Base-by-base conservation (phyloP, 164 flowering plant genomes). In the Vitis riparia region DNA sequence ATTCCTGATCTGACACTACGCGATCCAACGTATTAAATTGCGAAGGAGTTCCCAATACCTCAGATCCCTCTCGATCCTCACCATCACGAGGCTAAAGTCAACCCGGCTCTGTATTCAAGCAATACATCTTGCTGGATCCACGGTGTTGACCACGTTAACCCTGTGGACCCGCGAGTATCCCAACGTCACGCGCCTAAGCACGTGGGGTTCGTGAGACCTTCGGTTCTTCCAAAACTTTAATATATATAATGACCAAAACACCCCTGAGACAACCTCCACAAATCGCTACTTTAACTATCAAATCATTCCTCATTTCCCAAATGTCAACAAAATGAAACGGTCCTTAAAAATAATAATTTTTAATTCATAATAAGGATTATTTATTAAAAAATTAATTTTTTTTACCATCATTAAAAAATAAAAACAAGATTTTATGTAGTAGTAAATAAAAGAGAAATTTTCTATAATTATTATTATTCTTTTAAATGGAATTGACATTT, bases 81-180 rank as follows among this genome's bases (percentile, higher is more conserved):
- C 1, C 44, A 5, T 37, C 44, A 10, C 12, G 48, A 12, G 47
- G 47, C n/a, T 14, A 13, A 70, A 62, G 73, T 62, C 73, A 70
- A 62, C 61, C 4, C 37, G 30, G 47, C 70, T 56, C 52, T 37
- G 62, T 37, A 44, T 51, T n/a, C 57, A 9, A 66, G 10, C 44
- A 37, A 29, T 6, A 29, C 16, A 9, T 1, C 9, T 12, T 7
- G 14, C 17, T 12, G 19, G n/a, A 13, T 61, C 60, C 51, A 3
- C 62, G 70, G 16, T 55, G 72, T 50, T 74, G 77, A 68, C 77
- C 69, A 67, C 49, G 19, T 29, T 32, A 48, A 23, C 62, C 68
- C 29, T 17, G 63, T 48, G 63, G 56, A 73, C 76, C 66, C 58
- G 58, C 55, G 55, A 53, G 62, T 48, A 55, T 51, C 37, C 0